Percentiles rank a stretch among this genome's conserved stretches.
phyloP scores from a whole-genome alignment of 495 filamentous ascomycete genomes.

The Aspergillus carlsbadensis region DNA sequence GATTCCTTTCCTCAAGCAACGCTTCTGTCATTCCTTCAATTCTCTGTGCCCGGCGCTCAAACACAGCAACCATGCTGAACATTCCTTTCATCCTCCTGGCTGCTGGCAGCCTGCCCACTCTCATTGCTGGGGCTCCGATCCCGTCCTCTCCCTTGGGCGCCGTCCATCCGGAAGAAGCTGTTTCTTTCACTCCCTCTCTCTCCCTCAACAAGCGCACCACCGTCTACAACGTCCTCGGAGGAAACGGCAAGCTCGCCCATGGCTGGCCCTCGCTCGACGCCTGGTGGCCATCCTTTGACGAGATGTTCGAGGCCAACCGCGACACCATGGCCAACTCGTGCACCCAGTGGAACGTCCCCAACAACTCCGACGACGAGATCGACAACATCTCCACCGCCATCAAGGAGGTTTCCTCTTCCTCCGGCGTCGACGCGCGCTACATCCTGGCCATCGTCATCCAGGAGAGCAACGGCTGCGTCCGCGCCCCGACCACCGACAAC shows the following conservation, averaged over 20 bases:
- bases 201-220: conserved; percentile 1
- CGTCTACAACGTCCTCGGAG: conserved; percentile 9
- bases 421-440: conserved; percentile 54
- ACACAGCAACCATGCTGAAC: conserved; percentile 7
- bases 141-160: conserved; percentile 7
- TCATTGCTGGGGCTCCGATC: conserved; percentile 15
- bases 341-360: conserved; percentile 30
- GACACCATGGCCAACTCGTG: conserved; percentile 43
- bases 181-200: background rate
- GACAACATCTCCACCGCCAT: conserved; percentile 39
- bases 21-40: conserved; percentile 11
- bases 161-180: background rate
- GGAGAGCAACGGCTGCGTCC: conserved; percentile 58
- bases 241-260: background rate
- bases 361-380: conserved; percentile 46
- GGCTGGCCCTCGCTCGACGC: background rate
- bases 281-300: conserved; percentile 3
- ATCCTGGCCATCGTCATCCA: conserved; percentile 60
- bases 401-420: conserved; percentile 30
- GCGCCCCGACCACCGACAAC: conserved; percentile 46
- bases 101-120: conserved; percentile 16
- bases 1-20: conserved; percentile 4
- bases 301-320: conserved; percentile 41
- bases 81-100: conserved; percentile 15
- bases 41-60: conserved; percentile 10